These are phyloP conservation scores for Isoetes taiwanensis DNA, from an alignment of 75 land plant genomes.

Conservation along the genomic window DNA sequence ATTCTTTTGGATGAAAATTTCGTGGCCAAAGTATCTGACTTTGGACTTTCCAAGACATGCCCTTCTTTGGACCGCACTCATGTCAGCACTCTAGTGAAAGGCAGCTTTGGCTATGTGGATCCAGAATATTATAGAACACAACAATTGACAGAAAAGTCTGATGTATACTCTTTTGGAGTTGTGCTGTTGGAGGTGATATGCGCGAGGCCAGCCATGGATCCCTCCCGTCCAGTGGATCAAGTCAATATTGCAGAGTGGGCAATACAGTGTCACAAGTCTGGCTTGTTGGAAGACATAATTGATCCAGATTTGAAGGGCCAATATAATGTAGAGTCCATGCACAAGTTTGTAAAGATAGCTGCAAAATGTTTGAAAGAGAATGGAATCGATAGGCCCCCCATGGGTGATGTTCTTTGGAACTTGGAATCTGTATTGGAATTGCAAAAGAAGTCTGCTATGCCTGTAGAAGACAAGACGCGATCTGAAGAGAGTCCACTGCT, in stretches of 20 bases:
- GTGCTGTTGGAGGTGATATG: conserved; percentile 69
- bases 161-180: conserved; percentile 78
- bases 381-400: conserved; percentile 56
- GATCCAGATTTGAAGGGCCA: conserved; percentile 38
- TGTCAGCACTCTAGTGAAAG: conserved; percentile 58
- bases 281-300: conserved; percentile 53
- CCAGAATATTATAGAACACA: conserved; percentile 73
- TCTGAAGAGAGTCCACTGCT: too few species aligned
- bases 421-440: conserved; percentile 52
- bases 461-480: too few species aligned
- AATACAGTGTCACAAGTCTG: conserved; percentile 47
- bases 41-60: conserved; percentile 47
- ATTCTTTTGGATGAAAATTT: conserved; percentile 44
- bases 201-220: conserved; percentile 63
- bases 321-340: conserved; percentile 33
- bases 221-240: conserved; percentile 49
- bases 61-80: conserved; percentile 49
- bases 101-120: conserved; percentile 70
- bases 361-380: conserved; percentile 47
- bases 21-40: conserved; percentile 44
- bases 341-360: conserved; percentile 54
- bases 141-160: conserved; percentile 68
- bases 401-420: conserved; percentile 82
- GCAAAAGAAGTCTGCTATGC: conserved; percentile 21
- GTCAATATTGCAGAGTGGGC: conserved; percentile 83